A percentile compares a stretch with the other conserved stretches of the same genome.
Evolutionary conservation across 331 rosid species (phyloP).

Genomic region (Prunus yedoensis): DNA sequence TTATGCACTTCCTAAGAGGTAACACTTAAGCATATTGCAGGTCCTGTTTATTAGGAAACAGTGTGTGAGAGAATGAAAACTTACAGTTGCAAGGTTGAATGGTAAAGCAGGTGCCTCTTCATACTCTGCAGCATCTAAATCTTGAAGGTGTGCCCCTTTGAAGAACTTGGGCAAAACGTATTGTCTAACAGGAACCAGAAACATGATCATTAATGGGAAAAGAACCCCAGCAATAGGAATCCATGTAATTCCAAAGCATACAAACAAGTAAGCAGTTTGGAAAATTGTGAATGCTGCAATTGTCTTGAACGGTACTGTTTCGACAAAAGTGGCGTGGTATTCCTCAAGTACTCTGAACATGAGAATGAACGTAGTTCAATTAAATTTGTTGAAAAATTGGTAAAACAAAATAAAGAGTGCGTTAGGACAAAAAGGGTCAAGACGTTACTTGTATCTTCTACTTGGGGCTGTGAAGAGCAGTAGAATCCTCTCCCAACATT

Average conservation of each 20-base stretch:
- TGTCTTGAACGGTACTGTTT: constrained; percentile 75
- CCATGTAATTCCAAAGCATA: constrained; percentile 81
- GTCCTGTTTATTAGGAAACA: not conserved
- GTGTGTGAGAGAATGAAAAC: constrained; percentile 15
- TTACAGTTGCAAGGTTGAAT: constrained; percentile 44
- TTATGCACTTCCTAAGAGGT: not conserved
- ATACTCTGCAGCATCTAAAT: constrained; percentile 79
- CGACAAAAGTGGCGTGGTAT: constrained; percentile 59
- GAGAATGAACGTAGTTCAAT: constrained; percentile 22
- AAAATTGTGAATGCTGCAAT: constrained; percentile 57
- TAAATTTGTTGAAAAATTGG: not conserved
- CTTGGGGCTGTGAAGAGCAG: constrained; percentile 59
- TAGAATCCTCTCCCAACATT: constrained; percentile 74
- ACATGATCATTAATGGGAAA: constrained; percentile 81
- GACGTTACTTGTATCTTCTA: constrained; percentile 67
- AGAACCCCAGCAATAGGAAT: constrained; percentile 75
- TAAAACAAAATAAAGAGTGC: not conserved
- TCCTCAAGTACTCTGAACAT: constrained; percentile 59
- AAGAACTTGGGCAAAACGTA: constrained; percentile 75
- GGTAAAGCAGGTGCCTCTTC: constrained; percentile 58
- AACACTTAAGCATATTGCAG: not conserved
- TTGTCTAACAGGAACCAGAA: constrained; percentile 80
- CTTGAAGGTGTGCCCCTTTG: constrained; percentile 73
- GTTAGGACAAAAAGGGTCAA: not conserved
- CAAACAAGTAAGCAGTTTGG: constrained; percentile 67